phyloP scores from a whole-genome alignment of 208 protist species.

The Tritrichomonas foetus region DNA sequence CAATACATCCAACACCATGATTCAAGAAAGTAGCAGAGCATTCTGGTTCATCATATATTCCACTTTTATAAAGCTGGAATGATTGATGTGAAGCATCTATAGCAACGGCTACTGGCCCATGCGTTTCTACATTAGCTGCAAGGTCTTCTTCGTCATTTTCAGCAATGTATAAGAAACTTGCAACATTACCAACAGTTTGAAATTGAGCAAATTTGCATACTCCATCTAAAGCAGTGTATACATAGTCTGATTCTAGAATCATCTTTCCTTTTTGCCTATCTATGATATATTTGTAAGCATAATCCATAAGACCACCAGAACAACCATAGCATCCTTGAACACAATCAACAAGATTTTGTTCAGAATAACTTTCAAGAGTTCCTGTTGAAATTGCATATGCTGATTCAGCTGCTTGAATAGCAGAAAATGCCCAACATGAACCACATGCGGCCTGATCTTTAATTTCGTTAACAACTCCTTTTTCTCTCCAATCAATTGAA shows the following conservation, averaged over 20 bases:
- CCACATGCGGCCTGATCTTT: slow-evolving; percentile 66
- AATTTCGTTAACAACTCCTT: slow-evolving; percentile 56
- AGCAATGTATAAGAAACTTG: not conserved
- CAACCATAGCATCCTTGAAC: slow-evolving; percentile 36
- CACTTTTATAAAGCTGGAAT: slow-evolving; percentile 49
- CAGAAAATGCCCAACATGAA: slow-evolving; percentile 63
- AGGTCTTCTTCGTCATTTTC: not conserved
- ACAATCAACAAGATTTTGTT: slow-evolving; percentile 50
- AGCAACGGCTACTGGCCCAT: not conserved
- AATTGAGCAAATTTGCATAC: not conserved
- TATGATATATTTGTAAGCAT: slow-evolving; percentile 23
- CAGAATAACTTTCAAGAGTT: not conserved
- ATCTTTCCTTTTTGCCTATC: not conserved
- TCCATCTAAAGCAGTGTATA: slow-evolving; percentile 7
- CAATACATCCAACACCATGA: slow-evolving; percentile 51
- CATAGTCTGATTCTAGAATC: not conserved
- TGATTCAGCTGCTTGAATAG: no score
- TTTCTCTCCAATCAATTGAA: slow-evolving; percentile 60
- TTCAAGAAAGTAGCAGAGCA: slow-evolving; percentile 44
- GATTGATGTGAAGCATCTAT: not conserved
- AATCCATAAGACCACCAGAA: not conserved
- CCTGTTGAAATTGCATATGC: slow-evolving; percentile 39
- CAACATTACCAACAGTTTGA: not conserved
- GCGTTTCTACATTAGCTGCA: not conserved
- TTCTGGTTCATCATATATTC: slow-evolving; percentile 48